Conservation (phyloP, 148 eudicot genomes). For the Amaranthus hypochondriacus region DNA sequence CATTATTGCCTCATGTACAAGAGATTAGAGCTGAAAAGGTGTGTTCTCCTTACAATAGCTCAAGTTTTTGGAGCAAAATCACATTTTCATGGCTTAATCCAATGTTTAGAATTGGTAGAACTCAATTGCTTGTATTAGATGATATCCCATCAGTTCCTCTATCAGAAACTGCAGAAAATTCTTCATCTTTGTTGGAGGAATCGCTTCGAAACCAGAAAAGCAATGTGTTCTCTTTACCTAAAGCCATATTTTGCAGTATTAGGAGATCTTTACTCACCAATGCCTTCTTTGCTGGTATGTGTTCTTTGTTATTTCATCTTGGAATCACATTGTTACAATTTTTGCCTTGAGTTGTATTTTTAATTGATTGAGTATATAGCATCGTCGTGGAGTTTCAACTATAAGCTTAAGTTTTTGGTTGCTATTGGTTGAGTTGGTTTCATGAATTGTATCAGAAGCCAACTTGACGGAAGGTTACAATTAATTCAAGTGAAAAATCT, state of each 20-base stretch:
- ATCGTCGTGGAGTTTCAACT: too few relatives aligned
- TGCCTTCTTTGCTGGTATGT: slow-evolving; percentile 72
- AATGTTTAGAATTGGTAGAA: slow-evolving; percentile 53
- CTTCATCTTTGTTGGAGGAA: slow-evolving; percentile 60
- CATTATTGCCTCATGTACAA: slow-evolving; percentile 34
- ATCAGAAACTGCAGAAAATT: slow-evolving; percentile 60
- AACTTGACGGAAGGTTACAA: too few relatives aligned
- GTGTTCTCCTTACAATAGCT: slow-evolving; percentile 24
- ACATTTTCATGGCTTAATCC: slow-evolving; percentile 87
- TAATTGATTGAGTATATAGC: not conserved
- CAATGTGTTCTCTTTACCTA: slow-evolving; percentile 37
- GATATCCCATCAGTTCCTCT: slow-evolving; percentile 59
- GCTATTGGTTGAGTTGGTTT: too few relatives aligned
- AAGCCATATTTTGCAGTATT: slow-evolving; percentile 47
- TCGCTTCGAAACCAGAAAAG: slow-evolving; percentile 53
- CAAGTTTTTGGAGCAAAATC: slow-evolving; percentile 58
- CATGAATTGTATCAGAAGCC: too few relatives aligned
- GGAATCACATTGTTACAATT: not conserved
- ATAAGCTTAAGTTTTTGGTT: too few relatives aligned
- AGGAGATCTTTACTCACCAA: slow-evolving; percentile 58
- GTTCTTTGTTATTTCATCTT: not conserved
- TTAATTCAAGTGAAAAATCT: too few relatives aligned
- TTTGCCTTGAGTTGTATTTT: not conserved
- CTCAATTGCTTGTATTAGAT: slow-evolving; percentile 45
- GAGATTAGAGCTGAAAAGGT: slow-evolving; percentile 14